Base-by-base conservation (phyloP, 345 rosid genomes). In the Melaleuca quinquenervia region DNA sequence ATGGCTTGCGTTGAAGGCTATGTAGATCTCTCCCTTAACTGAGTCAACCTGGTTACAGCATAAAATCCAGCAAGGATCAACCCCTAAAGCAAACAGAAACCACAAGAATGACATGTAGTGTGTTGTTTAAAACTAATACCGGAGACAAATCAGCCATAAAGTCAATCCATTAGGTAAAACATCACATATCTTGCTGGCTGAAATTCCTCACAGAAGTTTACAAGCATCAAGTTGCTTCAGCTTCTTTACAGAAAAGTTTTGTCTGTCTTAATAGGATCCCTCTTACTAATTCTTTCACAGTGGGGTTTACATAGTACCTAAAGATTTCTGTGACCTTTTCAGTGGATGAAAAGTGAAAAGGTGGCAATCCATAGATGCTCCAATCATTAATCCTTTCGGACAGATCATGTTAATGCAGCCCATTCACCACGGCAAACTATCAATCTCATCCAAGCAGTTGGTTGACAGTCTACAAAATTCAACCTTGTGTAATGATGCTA, bases 1-100 rank as follows among this genome's bases (percentile, higher is more conserved):
- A 86, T 96, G 98, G 87, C 94, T 94, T 21, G 98, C 86, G 86
- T 95, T 97, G 86, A 97, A 96, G 24, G 94, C 99, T 20, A 96
- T 87, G 82, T 97, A 97, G 89, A 97, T 92, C 90, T 97, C 98
- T 83, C 90, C 89, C 92, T 95, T 96, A 85, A 91, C 94, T 1
- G 95, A 88, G 88, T 96, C 99, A 5, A 90, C 87, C 99, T 97
- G 95, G 83, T 54, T 45, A 24, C 51, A 86, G 44, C 29, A 41
- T 24, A 78, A 26, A 70, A 70, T 70, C 32, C 18, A 4, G 78
- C 78, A 32, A 64, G 45, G 78, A 20, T 64, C 45, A 64, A 29
- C 32, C 41, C 76, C 22, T 64, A 22, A 21, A 64, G 76, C 76
- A 64, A 16, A 36, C 32, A 32, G 45, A 64, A 3, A 64, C 45